Evolutionary conservation across 2,329 filamentous ascomycete genomes (phyloP).

Genomic region (Trichoderma citrinoviride): DNA sequence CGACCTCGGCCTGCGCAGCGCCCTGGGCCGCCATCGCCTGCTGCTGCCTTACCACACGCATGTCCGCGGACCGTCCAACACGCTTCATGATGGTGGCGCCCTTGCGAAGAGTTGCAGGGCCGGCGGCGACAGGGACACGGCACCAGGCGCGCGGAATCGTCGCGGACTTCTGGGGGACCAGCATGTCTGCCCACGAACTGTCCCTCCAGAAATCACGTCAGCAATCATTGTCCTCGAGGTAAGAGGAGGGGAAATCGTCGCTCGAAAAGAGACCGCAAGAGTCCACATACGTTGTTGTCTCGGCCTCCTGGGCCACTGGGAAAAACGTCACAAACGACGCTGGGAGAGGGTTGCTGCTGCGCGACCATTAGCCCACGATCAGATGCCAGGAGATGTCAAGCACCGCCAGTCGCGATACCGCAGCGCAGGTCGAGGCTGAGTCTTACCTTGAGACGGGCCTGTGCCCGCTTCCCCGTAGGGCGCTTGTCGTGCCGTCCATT

Average conservation of each 20-base stretch:
- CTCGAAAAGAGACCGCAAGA: no score
- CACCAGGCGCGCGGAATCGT: slow-evolving; percentile 33
- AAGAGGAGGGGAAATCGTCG: not conserved
- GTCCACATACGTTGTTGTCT: not conserved
- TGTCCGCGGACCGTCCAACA: slow-evolving; percentile 25
- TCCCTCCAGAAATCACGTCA: not conserved
- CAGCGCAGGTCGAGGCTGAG: not conserved
- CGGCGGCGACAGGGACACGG: slow-evolving; percentile 31
- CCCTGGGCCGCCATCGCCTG: not conserved
- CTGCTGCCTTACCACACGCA: not conserved
- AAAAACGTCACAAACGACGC: slow-evolving; percentile 32
- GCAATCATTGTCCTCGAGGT: not conserved
- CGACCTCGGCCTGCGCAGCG: not conserved
- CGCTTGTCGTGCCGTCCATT: slow-evolving; percentile 25
- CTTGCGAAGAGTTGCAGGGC: slow-evolving; percentile 26
- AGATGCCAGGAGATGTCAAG: not conserved
- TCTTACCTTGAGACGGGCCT: slow-evolving; percentile 23
- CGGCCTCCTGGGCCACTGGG: slow-evolving; percentile 21
- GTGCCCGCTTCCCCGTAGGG: slow-evolving; percentile 23
- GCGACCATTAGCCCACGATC: slow-evolving; percentile 21
- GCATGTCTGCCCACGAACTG: slow-evolving; percentile 29
- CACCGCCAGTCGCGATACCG: not conserved
- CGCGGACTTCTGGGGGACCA: slow-evolving; percentile 25
- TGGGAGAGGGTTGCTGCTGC: slow-evolving; percentile 27
- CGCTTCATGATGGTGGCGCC: slow-evolving; percentile 37